Base-by-base conservation (phyloP, 495 filamentous ascomycete genomes). In the Talaromyces liani region DNA sequence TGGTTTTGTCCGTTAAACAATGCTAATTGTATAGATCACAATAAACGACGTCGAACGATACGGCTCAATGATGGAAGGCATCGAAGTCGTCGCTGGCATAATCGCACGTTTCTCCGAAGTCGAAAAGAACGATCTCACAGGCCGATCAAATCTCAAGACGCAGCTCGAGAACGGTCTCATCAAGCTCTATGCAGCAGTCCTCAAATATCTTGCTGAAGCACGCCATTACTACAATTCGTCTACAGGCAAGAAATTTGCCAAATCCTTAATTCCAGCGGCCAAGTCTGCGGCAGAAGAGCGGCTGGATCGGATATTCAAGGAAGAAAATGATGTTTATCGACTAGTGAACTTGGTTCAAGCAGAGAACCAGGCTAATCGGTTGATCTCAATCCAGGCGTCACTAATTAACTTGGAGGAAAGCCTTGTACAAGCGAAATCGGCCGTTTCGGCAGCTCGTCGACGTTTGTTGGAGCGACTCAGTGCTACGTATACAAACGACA, bases 261-360 rank as follows among this genome's bases (percentile, higher is more conserved):
- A 64, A 41, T 20, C 31, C 1, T 14, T 47, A 4, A 5, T 58
- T 20, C 62, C 54, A 22, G 14, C 34, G 20, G 24, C 27, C n/a
- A 45, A 36, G 34, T 64, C 62, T 34, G 29, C n/a, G 8, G 62
- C 51, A 24, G 54, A 91, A 70, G 20, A 93, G 68, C 0, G 90
- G 88, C 3, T 84, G 87, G 9, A 90, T 70, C 2, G 87, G 87
- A 71, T 90, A 94, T 9, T 87, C 90, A 6, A 93, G 79, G n/a
- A 93, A 73, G 72, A 93, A 93, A 65, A 89, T 79, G 1, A 65
- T 8, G 65, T 67, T 12, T 29, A 34, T 22, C 66, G 58, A 25
- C 31, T 68, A 6, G 65, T 64, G 12, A 16, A 24, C 7, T 18
- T 67, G 16, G 65, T 68, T 4, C 53, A 67, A 16, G 24, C 41